Evolutionary conservation across 2,329 filamentous ascomycete genomes (phyloP).

Genomic region (Fusarium virguliforme): DNA sequence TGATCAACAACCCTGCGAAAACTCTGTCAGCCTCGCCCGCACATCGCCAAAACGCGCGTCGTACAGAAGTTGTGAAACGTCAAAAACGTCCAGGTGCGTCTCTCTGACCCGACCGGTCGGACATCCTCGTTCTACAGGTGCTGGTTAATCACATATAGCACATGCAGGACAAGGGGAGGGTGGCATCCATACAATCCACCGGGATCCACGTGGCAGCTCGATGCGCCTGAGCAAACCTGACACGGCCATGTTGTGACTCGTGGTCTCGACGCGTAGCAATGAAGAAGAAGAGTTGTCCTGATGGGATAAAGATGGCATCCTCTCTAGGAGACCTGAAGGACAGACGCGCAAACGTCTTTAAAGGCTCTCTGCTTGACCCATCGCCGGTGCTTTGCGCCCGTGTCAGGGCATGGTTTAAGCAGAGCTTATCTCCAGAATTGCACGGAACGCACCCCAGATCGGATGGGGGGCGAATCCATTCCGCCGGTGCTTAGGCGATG

Average conservation of each 20-base stretch:
- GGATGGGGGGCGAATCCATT: neutral
- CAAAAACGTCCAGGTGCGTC: conserved; percentile 61
- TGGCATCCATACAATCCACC: conserved; percentile 55
- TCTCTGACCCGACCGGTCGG: conserved; percentile 61
- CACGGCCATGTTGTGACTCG: conserved; percentile 43
- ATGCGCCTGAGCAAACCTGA: conserved; percentile 46
- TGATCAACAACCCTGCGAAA: conserved; percentile 62
- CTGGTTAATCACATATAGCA: conserved; percentile 20
- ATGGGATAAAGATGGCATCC: neutral
- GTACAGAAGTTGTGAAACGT: conserved; percentile 64
- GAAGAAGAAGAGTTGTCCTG: neutral
- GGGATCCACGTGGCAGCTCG: conserved; percentile 53
- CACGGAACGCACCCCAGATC: conserved; percentile 9
- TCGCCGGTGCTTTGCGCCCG: conserved; percentile 10
- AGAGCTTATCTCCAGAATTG: conserved; percentile 12
- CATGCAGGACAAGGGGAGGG: neutral
- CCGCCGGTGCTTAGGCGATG: neutral
- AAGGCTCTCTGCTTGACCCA: neutral
- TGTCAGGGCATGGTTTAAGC: conserved; percentile 9
- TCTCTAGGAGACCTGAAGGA: neutral
- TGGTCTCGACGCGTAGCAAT: conserved; percentile 13
- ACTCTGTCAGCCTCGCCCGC: conserved; percentile 4
- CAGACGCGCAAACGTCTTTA: neutral
- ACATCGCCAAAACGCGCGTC: conserved; percentile 20
- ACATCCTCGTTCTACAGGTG: conserved; percentile 64